A percentile compares a stretch with the other conserved stretches of the same genome.
These are phyloP conservation scores for Stylosanthes scabra DNA, from an alignment of 331 rosid species.

Conservation along the genomic window DNA sequence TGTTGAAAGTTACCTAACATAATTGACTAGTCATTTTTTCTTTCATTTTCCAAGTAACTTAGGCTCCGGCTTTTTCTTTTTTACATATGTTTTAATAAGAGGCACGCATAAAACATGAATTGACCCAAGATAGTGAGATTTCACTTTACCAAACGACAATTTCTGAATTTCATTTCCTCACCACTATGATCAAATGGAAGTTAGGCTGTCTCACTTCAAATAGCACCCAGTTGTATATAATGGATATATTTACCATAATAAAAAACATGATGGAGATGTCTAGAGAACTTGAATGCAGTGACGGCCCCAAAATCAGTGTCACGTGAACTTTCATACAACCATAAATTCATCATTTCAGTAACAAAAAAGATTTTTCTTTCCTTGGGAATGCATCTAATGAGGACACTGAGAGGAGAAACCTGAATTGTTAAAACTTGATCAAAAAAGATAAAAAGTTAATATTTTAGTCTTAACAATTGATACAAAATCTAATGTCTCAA, in stretches of 20 bases:
- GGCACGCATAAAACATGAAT: slow-evolving; percentile 19
- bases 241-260: too few relatives aligned
- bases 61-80: background rate
- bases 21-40: background rate
- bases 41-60: background rate
- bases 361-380: too few relatives aligned
- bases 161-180: background rate
- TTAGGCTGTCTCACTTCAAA: slow-evolving; percentile 20
- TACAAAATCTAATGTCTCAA: too few relatives aligned
- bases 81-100: background rate
- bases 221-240: background rate
- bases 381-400: background rate
- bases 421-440: too few relatives aligned
- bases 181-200: slow-evolving; percentile 1
- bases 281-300: background rate
- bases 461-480: too few relatives aligned
- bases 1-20: background rate
- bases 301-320: background rate
- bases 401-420: too few relatives aligned
- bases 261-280: background rate
- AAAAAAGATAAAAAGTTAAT: too few relatives aligned
- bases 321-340: background rate
- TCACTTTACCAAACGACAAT: slow-evolving; percentile 1
- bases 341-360: too few relatives aligned
- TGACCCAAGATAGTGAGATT: background rate